These are phyloP conservation scores for Macadamia tetraphylla DNA, from an alignment of 164 flowering plant genomes.

Conservation along the genomic window DNA sequence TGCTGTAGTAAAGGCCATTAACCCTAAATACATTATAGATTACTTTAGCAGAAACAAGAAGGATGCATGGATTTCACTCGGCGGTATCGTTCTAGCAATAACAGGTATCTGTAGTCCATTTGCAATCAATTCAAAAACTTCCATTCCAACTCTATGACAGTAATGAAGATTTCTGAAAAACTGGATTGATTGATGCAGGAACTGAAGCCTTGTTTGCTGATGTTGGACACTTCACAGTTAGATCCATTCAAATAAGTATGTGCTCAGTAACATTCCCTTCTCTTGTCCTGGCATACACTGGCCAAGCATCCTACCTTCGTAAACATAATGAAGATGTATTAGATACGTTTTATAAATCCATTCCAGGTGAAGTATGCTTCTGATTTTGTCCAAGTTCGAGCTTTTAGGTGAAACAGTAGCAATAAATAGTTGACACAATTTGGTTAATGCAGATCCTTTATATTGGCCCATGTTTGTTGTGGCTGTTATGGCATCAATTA, in stretches of 20 bases:
- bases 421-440: too few relatives aligned
- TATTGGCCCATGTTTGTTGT: conserved; percentile 75
- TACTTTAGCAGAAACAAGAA: conserved; percentile 49
- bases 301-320: conserved; percentile 68
- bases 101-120: conserved; percentile 32
- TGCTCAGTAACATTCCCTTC: conserved; percentile 66
- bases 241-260: too few relatives aligned
- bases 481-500: conserved; percentile 62
- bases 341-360: conserved; percentile 50
- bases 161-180: too few relatives aligned
- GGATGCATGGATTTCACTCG: conserved; percentile 74
- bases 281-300: conserved; percentile 49
- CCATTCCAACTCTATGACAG: too few relatives aligned
- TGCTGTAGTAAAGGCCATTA: conserved; percentile 17
- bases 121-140: too few relatives aligned
- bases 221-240: too few relatives aligned
- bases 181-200: conserved; percentile 30
- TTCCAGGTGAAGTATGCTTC: conserved; percentile 38
- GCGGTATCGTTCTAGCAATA: conserved; percentile 51
- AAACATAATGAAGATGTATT: conserved; percentile 26
- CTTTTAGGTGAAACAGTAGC: too few relatives aligned
- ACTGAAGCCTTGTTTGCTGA: conserved; percentile 77
- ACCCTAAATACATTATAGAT: conserved; percentile 40
- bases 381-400: too few relatives aligned
- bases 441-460: conserved; percentile 25